Base-by-base conservation (phyloP, 176 grass and related monocot genomes). In the Calamus simplicifolius region DNA sequence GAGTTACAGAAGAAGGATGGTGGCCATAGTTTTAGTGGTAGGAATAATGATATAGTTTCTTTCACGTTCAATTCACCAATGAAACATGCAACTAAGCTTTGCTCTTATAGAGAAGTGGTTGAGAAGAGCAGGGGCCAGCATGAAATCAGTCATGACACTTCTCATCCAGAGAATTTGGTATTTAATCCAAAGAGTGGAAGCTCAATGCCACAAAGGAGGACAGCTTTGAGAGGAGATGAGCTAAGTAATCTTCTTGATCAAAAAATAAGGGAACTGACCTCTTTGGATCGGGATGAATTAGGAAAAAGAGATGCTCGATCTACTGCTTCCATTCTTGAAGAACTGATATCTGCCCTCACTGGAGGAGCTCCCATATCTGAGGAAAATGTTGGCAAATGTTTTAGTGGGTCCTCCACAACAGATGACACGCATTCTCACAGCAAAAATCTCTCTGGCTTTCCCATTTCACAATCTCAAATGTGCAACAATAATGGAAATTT, bases 61-160 rank as follows among this genome's bases (percentile, higher is more conserved):
- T 68, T 68, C 65, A 56, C 50, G 21, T 56, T 68, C 65, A 68
- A 55, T 68, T 55, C 65, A 31, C 51, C 27, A 16, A 16, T 56
- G 8, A 55, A 29, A 10, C 28, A 12, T 16, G 12, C n/a, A 30
- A 5, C n/a, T 30, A 68, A 1, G 28, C 21, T 51, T 54, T 55
- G 12, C 28, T 31, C 52, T 16, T 19, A 19, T 28, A 16, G 35
- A 16, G 18, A 25, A 38, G 27, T 25, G 52, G 15, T 35, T n/a
- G 12, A 25, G 65, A 66, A 19, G 16, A 66, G 25, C 15, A 56
- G 28, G n/a, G 28, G n/a, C 6, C 31, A 23, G 12, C 21, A 31
- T 43, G 65, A 30, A 18, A 16, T 12, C 26, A 7, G 19, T 43
- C 17, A 21, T 38, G 28, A 55, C 38, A 4, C 2, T 55, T 55